phyloP scores from a whole-genome alignment of 148 eudicot genomes.

The Polygonum aviculare region DNA sequence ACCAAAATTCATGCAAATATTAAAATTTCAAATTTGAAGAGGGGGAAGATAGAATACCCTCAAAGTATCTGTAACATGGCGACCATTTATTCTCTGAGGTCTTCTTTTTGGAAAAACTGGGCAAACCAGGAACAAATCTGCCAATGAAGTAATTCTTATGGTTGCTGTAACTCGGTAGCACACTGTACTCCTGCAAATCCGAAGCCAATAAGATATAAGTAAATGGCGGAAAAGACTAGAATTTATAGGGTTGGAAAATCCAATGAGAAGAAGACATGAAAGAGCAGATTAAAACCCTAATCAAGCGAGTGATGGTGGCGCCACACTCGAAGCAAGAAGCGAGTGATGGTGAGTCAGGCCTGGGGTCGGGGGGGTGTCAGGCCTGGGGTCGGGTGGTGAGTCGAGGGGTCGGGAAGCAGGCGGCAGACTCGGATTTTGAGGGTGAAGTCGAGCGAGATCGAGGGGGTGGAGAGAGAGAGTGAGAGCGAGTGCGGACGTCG shows the following conservation, averaged over 20 bases:
- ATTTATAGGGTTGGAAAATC: neutral
- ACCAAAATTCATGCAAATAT: neutral
- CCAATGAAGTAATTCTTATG: constrained; percentile 86
- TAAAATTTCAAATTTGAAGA: neutral
- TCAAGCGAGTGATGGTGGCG: constrained; percentile 52
- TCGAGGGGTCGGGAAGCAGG: too few relatives aligned
- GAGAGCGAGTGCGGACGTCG: too few relatives aligned
- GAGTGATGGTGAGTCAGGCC: too few relatives aligned
- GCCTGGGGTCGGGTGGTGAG: too few relatives aligned
- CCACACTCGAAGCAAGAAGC: constrained; percentile 74
- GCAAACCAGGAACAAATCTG: constrained; percentile 73
- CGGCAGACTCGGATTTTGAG: too few relatives aligned
- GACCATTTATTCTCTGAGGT: constrained; percentile 68
- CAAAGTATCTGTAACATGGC: constrained; percentile 51
- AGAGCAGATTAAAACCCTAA: constrained; percentile 35
- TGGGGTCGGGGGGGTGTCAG: too few relatives aligned
- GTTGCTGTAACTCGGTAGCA: constrained; percentile 43
- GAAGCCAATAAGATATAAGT: neutral
- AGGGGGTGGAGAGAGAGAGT: too few relatives aligned
- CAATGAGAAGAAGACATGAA: neutral
- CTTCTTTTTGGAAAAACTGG: constrained; percentile 71
- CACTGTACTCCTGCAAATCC: constrained; percentile 71
- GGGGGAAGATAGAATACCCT: constrained; percentile 30
- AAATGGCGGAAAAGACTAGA: neutral
- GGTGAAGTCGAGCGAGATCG: too few relatives aligned